Evolutionary conservation across 2,329 filamentous ascomycete species (phyloP), one percentile per base, ranked within the genome.

Genomic region (Cladorrhinum sp.): DNA sequence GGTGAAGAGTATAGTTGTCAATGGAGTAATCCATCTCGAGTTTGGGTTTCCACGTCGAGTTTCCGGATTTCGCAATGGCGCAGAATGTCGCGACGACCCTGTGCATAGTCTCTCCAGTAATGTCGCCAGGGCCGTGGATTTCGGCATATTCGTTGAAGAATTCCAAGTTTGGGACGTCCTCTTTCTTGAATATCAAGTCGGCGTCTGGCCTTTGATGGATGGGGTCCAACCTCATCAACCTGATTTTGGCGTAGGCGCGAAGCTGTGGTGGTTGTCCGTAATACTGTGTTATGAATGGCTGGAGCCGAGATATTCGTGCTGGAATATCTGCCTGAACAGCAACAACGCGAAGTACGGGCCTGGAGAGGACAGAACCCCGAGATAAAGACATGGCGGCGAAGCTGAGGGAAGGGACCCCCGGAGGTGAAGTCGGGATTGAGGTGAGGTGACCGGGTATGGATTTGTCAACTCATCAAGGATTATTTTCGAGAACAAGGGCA

Each of bases 1-100:
- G 71, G 65, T 79, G 73, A 1, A 79, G 69, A 10, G 69, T 67
- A 52, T 69, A 69, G 30, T 61, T 62, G 5, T 71, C 65, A 16
- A 71, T 64, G 36, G 57, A 58, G 52, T 67, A 56, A 9, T 70
- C 70, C 71, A 51, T 26, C 20, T 14, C n/a, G 56, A 39, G n/a
- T 28, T 14, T 33, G 1, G 51, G 14, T 53, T 28, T 57, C 21
- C 71, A 73, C 1, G 61, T 60, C n/a, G 59, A 68, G 30, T 42
- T 65, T 53, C 14, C 16, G 1, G 2, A 14, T 28, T 33, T 58
- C 52, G 71, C 70, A 3, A 71, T 36, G 9, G 62, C 36, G 16
- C 65, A 69, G 62, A 73, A 75, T 1, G 53, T 59, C 24, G 14
- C 57, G 9, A 69, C 65, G 1, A 68, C 65, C 1, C 65, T 62